A percentile compares a stretch with the other conserved stretches of the same genome.
These are phyloP conservation scores for Pseudotsuga menziesii DNA, from an alignment of 75 land plant genomes.

Conservation along the genomic window DNA sequence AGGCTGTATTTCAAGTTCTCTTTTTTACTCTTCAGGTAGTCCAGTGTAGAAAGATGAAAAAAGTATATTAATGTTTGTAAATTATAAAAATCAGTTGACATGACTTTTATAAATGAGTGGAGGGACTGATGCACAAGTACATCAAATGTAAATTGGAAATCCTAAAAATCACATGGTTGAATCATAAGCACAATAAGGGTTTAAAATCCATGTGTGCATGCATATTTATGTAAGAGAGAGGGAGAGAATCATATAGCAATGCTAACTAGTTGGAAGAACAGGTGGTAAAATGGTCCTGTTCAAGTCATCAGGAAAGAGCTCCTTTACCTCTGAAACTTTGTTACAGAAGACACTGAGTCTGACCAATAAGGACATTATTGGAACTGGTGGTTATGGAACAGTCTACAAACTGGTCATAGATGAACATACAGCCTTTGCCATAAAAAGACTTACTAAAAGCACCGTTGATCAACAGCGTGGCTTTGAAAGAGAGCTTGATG, in stretches of 20 bases:
- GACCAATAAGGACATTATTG: slow-evolving; percentile 67
- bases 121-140: neutral
- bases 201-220: neutral
- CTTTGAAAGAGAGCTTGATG: slow-evolving; percentile 77
- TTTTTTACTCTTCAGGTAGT: neutral
- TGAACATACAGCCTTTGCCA: slow-evolving; percentile 62
- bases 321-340: slow-evolving; percentile 43
- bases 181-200: neutral
- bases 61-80: neutral
- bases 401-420: slow-evolving; percentile 61
- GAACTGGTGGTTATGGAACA: slow-evolving; percentile 83
- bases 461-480: slow-evolving; percentile 61
- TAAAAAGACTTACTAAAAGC: slow-evolving; percentile 62
- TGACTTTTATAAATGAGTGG: neutral
- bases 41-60: neutral
- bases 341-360: slow-evolving; percentile 57
- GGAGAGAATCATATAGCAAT: neutral
- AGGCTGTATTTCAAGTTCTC: neutral
- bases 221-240: neutral
- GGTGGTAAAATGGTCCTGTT: slow-evolving; percentile 86
- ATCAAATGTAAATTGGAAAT: neutral
- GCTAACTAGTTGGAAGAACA: slow-evolving; percentile 15
- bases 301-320: slow-evolving; percentile 37
- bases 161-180: neutral
- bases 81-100: neutral